Percentiles rank a stretch among this genome's conserved stretches.
These are phyloP conservation scores for Epicoccum nigrum DNA, from an alignment of 2,329 filamentous ascomycete species.

Conservation along the genomic window DNA sequence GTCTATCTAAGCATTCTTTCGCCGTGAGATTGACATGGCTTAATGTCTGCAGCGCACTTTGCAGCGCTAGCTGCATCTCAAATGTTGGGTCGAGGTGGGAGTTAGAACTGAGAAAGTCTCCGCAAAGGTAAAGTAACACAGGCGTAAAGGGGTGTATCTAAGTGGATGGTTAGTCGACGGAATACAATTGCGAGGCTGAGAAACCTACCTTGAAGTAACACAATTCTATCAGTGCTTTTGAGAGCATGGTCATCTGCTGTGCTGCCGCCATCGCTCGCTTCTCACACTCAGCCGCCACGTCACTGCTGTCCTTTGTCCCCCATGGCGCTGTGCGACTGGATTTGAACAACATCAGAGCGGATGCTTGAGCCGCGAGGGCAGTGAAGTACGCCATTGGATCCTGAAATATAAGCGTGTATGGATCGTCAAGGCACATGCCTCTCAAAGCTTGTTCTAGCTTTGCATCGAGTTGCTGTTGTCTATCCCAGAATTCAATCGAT, in stretches of 20 bases:
- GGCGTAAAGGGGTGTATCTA: slow-evolving; percentile 9
- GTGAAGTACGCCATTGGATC: slow-evolving; percentile 7
- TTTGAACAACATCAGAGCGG: background rate
- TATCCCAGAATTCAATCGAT: slow-evolving; percentile 1
- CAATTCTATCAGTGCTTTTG: slow-evolving; percentile 5
- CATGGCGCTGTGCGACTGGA: slow-evolving; percentile 7
- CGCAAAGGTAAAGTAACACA: slow-evolving; percentile 5
- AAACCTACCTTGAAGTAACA: slow-evolving; percentile 8
- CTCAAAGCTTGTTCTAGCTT: background rate
- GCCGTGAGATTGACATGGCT: slow-evolving; percentile 2
- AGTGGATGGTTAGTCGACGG: background rate
- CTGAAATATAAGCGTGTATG: slow-evolving; percentile 5
- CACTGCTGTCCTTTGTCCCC: background rate
- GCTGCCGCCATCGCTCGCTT: slow-evolving; percentile 2
- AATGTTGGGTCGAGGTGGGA: slow-evolving; percentile 1
- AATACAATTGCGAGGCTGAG: background rate
- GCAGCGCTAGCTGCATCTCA: slow-evolving; percentile 3
- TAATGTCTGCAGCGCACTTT: background rate
- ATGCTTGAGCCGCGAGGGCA: slow-evolving; percentile 1
- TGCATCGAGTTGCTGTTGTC: slow-evolving; percentile 6
- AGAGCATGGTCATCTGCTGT: slow-evolving; percentile 3
- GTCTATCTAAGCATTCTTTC: slow-evolving; percentile 4
- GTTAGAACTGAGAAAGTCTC: background rate
- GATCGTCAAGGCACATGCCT: slow-evolving; percentile 5
- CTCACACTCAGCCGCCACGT: background rate